Evolutionary conservation across 345 rosid genomes (phyloP).

Genomic region (Viola odorata): DNA sequence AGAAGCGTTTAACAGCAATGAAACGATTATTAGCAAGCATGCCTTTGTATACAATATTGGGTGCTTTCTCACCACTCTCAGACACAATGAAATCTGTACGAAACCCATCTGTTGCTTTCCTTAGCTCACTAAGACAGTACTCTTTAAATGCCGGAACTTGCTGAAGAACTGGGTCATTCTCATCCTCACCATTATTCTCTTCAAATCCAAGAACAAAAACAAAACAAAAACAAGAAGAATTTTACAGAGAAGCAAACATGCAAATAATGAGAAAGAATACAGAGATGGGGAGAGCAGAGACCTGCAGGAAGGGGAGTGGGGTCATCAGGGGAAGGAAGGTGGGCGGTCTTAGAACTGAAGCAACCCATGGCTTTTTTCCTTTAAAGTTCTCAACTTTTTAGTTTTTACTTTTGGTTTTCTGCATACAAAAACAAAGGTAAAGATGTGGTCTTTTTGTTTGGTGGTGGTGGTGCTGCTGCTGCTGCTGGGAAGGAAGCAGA

Average conservation of each 20-base stretch:
- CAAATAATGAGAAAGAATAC: neutral
- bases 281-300: neutral
- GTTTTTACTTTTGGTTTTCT: neutral
- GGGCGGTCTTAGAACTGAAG: neutral
- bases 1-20: slow-evolving; percentile 9
- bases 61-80: slow-evolving; percentile 12
- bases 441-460: too few relatives aligned
- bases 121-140: slow-evolving; percentile 1
- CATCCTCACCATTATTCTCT: neutral
- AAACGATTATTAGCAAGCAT: neutral
- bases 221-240: neutral
- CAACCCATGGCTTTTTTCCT: neutral
- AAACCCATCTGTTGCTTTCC: slow-evolving; percentile 7
- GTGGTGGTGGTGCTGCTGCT: too few relatives aligned
- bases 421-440: too few relatives aligned
- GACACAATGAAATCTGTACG: slow-evolving; percentile 6
- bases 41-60: slow-evolving; percentile 11
- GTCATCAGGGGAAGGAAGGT: slow-evolving; percentile 5
- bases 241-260: neutral
- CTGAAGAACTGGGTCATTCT: neutral
- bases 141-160: slow-evolving; percentile 5
- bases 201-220: neutral
- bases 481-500: neutral
- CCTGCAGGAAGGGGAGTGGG: neutral
- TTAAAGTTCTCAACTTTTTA: too few relatives aligned